phyloP scores from a whole-genome alignment of 129 eudicot genomes.

The Artemisia tridentata region DNA sequence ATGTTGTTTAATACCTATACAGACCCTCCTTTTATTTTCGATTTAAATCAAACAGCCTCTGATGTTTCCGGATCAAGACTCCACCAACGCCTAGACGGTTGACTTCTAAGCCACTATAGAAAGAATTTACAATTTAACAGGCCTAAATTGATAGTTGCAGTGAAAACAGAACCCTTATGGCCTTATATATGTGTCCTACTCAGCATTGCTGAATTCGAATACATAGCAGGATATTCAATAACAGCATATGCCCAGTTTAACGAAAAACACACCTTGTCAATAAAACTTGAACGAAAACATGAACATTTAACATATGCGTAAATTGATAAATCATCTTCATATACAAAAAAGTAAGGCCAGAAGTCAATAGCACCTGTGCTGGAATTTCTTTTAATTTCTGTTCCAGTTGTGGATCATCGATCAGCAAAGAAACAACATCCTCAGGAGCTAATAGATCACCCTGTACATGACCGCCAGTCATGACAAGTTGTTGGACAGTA shows the following conservation, averaged over 20 bases:
- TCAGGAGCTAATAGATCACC: slow-evolving; percentile 92
- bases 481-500: slow-evolving; percentile 91
- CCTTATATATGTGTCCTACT: not conserved
- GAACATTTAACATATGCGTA: not conserved
- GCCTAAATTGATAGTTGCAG: not conserved
- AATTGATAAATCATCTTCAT: not conserved
- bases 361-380: slow-evolving; percentile 32
- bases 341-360: not conserved
- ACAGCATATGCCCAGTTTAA: no score
- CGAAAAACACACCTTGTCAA: no score
- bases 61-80: not conserved
- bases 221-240: no score
- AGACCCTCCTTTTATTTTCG: not conserved
- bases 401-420: slow-evolving; percentile 82
- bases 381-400: slow-evolving; percentile 81
- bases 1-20: not conserved
- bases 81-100: not conserved
- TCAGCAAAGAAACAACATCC: slow-evolving; percentile 86
- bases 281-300: not conserved
- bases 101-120: not conserved
- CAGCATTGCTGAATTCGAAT: not conserved
- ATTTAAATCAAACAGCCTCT: not conserved
- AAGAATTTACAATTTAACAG: not conserved
- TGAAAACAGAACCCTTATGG: not conserved
- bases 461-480: slow-evolving; percentile 99